A percentile compares a stretch with the other conserved stretches of the same genome.
phyloP scores from a whole-genome alignment of 192 early-diverging fungal species.

The Entomortierella lignicola region DNA sequence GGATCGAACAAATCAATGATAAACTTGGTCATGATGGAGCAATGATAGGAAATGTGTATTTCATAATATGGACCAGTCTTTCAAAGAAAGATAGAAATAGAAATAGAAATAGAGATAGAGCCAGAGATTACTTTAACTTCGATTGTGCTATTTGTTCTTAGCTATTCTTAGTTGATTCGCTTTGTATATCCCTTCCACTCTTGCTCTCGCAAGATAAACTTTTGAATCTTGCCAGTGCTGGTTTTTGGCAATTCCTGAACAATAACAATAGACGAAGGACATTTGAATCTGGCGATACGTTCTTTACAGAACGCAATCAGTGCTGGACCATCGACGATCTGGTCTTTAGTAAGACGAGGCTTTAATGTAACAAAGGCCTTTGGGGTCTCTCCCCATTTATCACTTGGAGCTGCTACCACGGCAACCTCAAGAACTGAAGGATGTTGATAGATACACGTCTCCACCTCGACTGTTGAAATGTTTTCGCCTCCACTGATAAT shows the following conservation, averaged over 20 bases:
- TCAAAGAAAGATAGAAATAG: too few species aligned
- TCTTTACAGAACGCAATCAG: conserved; percentile 57
- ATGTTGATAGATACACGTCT: conserved; percentile 62
- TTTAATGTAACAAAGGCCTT: conserved; percentile 66
- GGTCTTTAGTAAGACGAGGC: conserved; percentile 22
- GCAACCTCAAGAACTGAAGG: conserved; percentile 65
- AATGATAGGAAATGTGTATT: too few species aligned
- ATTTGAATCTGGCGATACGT: conserved; percentile 65
- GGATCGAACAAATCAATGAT: too few species aligned
- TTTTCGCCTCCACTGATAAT: conserved; percentile 75
- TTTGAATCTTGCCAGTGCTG: conserved; percentile 64
- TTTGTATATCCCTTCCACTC: conserved; percentile 58
- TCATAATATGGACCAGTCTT: too few species aligned
- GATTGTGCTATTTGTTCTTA: too few species aligned
- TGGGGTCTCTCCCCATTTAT: conserved; percentile 71
- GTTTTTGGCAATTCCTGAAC: conserved; percentile 63
- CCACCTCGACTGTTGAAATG: conserved; percentile 67
- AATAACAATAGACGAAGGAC: conserved; percentile 57
- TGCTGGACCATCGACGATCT: conserved; percentile 21
- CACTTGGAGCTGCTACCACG: conserved; percentile 66
- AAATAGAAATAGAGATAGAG: too few species aligned
- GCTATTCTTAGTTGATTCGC: conserved; percentile 35
- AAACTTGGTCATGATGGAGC: too few species aligned
- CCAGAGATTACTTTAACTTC: too few species aligned
- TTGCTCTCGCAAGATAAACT: conserved; percentile 63